Base-by-base conservation (phyloP, 768 basidiomycete species). In the Sistotremastrum suecicum region DNA sequence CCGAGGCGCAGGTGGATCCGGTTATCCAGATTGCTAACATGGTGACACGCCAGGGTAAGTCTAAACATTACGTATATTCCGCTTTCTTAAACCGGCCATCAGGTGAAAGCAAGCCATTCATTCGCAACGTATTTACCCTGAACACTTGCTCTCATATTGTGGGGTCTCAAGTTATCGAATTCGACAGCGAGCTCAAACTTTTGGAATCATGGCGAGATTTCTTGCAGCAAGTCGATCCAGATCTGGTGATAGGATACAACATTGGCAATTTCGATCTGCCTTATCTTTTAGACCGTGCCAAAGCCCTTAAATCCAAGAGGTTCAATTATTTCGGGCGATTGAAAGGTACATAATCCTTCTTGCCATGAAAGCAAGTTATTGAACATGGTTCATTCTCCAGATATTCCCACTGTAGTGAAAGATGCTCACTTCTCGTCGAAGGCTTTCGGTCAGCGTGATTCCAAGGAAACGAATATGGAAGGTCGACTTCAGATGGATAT, bases 11-110 rank as follows among this genome's bases (percentile, higher is more conserved):
- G 7, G 60, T 72, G 32, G 95, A 99, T 62, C 94, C 94, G 6
- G 89, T 99, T 46, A 98, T 98, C 54, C 95, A 98, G 57, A 98
- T 98, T 49, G 95, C 94, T 1, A 95, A 89, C 60, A 98, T 98
- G 95, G 94, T 98, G 7, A 97, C 92, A 34, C 74, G 85, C 4
- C 95, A 99, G 75, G 92, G 92, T 89, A 45, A n/a, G 65, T 52
- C 10, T 3, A 32, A 8, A 7, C 12, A 11, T 30, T 31, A 11
- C 20, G 10, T 42, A 41, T 33, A 5, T 8, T 28, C 9, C 10
- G 41, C 34, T 35, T 49, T 30, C 37, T 40, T 11, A 34, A 48
- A 50, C 43, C 48, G 38, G 44, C 33, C 7, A 39, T 29, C 53
- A 94, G 92, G 94, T 53, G 92, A 97, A 55, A 69, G 68, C 38